A percentile compares a stretch with the other conserved stretches of the same genome.
These are phyloP conservation scores for Fistulinella cinereoalba DNA, from an alignment of 1,284 basidiomycete genomes.

Conservation along the genomic window DNA sequence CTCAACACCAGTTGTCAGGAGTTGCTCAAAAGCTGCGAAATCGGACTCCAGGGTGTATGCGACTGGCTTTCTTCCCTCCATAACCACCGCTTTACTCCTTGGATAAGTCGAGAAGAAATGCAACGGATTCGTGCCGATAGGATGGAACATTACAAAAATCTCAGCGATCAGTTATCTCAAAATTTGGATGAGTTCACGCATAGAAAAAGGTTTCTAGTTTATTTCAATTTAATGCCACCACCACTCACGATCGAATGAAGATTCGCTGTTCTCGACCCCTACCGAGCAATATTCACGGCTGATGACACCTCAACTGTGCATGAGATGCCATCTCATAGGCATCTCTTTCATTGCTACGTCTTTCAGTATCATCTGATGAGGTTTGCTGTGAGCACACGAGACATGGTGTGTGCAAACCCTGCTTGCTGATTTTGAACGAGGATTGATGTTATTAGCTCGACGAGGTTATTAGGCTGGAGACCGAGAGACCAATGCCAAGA, in stretches of 20 bases:
- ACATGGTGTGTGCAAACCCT: slow-evolving; percentile 42
- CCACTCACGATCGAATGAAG: slow-evolving; percentile 35
- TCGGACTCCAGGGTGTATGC: slow-evolving; percentile 46
- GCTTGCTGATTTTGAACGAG: slow-evolving; percentile 22
- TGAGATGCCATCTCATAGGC: slow-evolving; percentile 55
- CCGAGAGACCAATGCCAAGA: slow-evolving; percentile 43
- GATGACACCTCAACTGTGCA: slow-evolving; percentile 33
- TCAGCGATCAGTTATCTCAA: slow-evolving; percentile 40
- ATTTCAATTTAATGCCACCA: background rate
- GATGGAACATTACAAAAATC: slow-evolving; percentile 38
- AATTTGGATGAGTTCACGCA: slow-evolving; percentile 49
- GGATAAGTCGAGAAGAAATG: slow-evolving; percentile 29
- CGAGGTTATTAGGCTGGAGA: slow-evolving; percentile 57
- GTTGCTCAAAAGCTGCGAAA: slow-evolving; percentile 49
- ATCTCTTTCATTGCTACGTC: slow-evolving; percentile 66
- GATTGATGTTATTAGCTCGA: slow-evolving; percentile 41
- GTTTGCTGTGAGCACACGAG: slow-evolving; percentile 45
- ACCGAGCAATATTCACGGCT: slow-evolving; percentile 56
- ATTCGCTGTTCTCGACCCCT: slow-evolving; percentile 67
- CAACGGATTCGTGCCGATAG: slow-evolving; percentile 35
- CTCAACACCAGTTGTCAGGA: slow-evolving; percentile 58
- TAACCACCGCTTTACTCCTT: slow-evolving; percentile 40
- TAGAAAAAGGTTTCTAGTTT: slow-evolving; percentile 46
- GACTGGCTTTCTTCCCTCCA: slow-evolving; percentile 52
- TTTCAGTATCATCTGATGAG: slow-evolving; percentile 73